These are phyloP conservation scores for Laburnicola sp. DNA, from an alignment of 2,329 filamentous ascomycete species.

Conservation along the genomic window DNA sequence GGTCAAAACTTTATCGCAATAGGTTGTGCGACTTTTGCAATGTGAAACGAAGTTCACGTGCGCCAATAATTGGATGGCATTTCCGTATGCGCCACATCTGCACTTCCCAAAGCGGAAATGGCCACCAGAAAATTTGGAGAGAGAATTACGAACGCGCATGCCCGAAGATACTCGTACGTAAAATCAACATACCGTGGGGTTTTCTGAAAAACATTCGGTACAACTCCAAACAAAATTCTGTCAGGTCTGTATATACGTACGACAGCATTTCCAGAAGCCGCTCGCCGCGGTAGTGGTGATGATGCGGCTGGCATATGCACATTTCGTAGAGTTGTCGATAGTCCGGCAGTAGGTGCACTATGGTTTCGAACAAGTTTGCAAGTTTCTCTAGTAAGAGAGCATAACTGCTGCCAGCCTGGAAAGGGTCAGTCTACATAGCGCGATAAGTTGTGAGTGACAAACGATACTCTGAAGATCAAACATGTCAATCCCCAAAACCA, in stretches of 20 bases:
- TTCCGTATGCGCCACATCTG: not conserved
- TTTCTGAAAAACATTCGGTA: slow-evolving; percentile 31
- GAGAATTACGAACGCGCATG: slow-evolving; percentile 8
- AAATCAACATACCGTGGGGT: slow-evolving; percentile 26
- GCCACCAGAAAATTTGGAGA: slow-evolving; percentile 6
- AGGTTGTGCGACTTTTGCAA: slow-evolving; percentile 10
- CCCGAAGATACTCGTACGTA: slow-evolving; percentile 14
- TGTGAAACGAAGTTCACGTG: slow-evolving; percentile 9
- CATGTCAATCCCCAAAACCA: slow-evolving; percentile 31
- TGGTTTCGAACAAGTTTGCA: slow-evolving; percentile 28
- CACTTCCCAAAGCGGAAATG: slow-evolving; percentile 4
- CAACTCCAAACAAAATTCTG: slow-evolving; percentile 31
- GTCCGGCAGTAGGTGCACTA: slow-evolving; percentile 26
- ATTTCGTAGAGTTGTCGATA: slow-evolving; percentile 28
- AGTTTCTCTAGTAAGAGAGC: slow-evolving; percentile 28
- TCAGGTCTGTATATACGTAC: slow-evolving; percentile 31
- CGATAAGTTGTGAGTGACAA: not conserved
- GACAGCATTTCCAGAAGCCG: slow-evolving; percentile 26
- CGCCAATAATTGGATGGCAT: slow-evolving; percentile 9
- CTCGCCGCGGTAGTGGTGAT: slow-evolving; percentile 13
- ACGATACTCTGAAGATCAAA: slow-evolving; percentile 31
- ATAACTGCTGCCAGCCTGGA: slow-evolving; percentile 27
- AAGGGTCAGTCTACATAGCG: not conserved
- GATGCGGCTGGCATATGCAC: slow-evolving; percentile 13
- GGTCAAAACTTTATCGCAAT: slow-evolving; percentile 13